Evolutionary conservation across 768 basidiomycete genomes (phyloP).

Genomic region (Tricholoma furcatifolium): DNA sequence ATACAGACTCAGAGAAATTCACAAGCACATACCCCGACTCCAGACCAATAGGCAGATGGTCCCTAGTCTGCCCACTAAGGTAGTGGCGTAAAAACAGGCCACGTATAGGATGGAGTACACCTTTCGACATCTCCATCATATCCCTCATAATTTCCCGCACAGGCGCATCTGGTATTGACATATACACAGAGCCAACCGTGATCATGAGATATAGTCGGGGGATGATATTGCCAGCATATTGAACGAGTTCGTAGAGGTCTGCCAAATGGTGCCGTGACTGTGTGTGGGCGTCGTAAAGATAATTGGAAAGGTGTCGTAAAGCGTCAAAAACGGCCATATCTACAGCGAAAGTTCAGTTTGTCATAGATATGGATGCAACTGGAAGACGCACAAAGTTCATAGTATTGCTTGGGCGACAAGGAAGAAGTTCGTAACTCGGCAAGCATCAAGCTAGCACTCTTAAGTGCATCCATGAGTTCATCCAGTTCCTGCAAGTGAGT

Average conservation of each 20-base stretch:
- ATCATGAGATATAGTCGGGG: conserved; percentile 98
- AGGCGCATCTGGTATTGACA: conserved; percentile 96
- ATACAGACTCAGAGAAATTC: conserved; percentile 1
- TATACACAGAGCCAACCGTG: conserved; percentile 98
- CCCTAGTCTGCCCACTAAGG: conserved; percentile 93
- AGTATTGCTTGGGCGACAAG: conserved; percentile 95
- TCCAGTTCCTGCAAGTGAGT: conserved; percentile 70
- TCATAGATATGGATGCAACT: not conserved
- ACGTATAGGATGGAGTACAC: conserved; percentile 95
- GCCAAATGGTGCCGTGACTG: conserved; percentile 93
- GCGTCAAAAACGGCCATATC: conserved; percentile 99
- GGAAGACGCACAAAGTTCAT: conserved; percentile 81
- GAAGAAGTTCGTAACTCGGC: conserved; percentile 93
- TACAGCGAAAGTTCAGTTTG: conserved; percentile 27
- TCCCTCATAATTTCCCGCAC: conserved; percentile 99
- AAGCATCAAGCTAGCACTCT: conserved; percentile 96
- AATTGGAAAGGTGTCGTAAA: conserved; percentile 90
- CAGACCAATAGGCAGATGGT: conserved; percentile 87
- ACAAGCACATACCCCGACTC: conserved; percentile 67
- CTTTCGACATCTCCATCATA: conserved; percentile 99
- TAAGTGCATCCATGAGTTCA: conserved; percentile 98
- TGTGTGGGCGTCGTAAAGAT: conserved; percentile 94
- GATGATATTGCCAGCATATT: conserved; percentile 97
- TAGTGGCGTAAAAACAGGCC: conserved; percentile 96
- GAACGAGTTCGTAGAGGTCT: conserved; percentile 98